Evolutionary conservation across 2,329 filamentous ascomycete species (phyloP), one percentile per base, ranked within the genome.

Genomic region (Aspergillus novoparasiticus): DNA sequence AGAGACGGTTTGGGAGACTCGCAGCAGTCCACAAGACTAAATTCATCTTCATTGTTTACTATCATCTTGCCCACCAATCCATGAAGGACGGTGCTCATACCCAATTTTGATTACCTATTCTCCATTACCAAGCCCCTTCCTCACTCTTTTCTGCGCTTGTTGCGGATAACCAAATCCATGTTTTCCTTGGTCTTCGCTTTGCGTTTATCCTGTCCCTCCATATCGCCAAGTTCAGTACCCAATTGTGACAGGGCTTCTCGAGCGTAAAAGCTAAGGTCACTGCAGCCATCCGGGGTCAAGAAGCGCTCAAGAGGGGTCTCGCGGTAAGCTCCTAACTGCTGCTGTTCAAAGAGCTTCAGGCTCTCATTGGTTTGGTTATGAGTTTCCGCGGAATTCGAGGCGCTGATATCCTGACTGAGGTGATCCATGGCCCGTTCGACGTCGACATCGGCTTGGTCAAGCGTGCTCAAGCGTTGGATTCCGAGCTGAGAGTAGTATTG

Each of bases 291-390:
- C 8, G 68, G 68, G 1, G 68, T 71, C 6, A 74, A 60, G 45
- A 69, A 72, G 6, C 72, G 68, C 30, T 74, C 70, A 14, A 74
- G 56, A 4, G 72, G 72, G 6, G 58, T 64, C 11, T 66, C 67
- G 4, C 57, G 59, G n/a, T 54, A 64, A 6, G 34, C 51, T 30
- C 51, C 61, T n/a, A 61, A 53, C 9, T 32, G 53, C 43, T 58
- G 26, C 12, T 60, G 56, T 45, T 66, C 61, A 14, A 68, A 66
- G 1, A 68, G 53, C 54, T 64, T 69, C 43, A 66, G 53, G 28
- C 46, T 58, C 32, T 4, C 30, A 14, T 58, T 14, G 30, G 54
- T 41, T 12, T 50, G n/a, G 14, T 61, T 59, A 19, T 41, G 16
- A 30, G 12, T 48, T 19, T 59, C 26, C 2, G n/a, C 32, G 5